Evolutionary conservation across 768 basidiomycete genomes (phyloP).

Genomic region (Heimioporus sp.): DNA sequence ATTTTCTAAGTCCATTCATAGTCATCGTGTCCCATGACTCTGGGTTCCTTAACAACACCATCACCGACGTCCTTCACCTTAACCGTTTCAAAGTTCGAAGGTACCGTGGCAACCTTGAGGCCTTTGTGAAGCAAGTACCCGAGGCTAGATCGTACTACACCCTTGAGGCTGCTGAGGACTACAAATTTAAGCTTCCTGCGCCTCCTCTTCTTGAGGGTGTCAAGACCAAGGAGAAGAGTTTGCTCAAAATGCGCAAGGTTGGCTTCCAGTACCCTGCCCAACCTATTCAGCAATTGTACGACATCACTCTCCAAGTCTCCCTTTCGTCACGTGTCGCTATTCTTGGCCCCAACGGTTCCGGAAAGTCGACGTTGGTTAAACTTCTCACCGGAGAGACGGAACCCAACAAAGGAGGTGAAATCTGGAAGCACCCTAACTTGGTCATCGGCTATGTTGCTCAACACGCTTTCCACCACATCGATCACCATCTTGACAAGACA

Average conservation of each 20-base stretch:
- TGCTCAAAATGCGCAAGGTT: conserved; percentile 97
- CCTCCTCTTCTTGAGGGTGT: conserved; percentile 98
- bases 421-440: conserved; percentile 99
- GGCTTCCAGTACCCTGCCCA: conserved; percentile 94
- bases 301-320: conserved; percentile 96
- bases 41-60: conserved; percentile 95
- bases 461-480: conserved; percentile 99
- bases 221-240: conserved; percentile 98
- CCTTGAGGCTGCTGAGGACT: conserved; percentile 93
- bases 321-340: conserved; percentile 97
- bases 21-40: conserved; percentile 99
- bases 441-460: conserved; percentile 99
- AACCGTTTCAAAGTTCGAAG: conserved; percentile 98
- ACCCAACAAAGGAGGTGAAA: conserved; percentile 93
- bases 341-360: conserved; percentile 98
- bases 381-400: conserved; percentile 96
- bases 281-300: conserved; percentile 84
- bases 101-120: conserved; percentile 94
- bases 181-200: conserved; percentile 97
- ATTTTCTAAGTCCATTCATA: conserved; percentile 20
- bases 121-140: conserved; percentile 90
- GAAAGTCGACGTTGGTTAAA: conserved; percentile 97
- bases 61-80: conserved; percentile 95
- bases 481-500: conserved; percentile 97
- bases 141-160: conserved; percentile 99